Evolutionary conservation across 441 rosid genomes (phyloP), one percentile per base, ranked within the genome.

Genomic region (Hypseocharis bilobata): DNA sequence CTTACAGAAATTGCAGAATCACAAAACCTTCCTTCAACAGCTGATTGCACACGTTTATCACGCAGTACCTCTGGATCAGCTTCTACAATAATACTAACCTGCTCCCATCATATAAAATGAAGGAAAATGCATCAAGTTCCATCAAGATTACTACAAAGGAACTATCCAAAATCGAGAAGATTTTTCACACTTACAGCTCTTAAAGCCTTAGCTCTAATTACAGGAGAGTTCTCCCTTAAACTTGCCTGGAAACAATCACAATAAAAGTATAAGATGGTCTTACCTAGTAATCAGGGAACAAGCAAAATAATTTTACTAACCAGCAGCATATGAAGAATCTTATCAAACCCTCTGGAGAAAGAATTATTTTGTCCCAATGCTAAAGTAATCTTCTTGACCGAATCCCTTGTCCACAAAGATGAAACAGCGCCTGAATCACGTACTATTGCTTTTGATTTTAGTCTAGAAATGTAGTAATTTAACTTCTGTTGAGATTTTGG

Each of bases 1-100:
- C 99, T 91, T 25, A 85, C 99, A 69, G 99, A 94, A 76, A 91
- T 94, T 59, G 99, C 96, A 30, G 99, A 94, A 79, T 94, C 97
- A 71, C 99, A 94, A 78, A 94, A 91, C 83, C 99, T 88, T 81
- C 98, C 99, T 77, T 94, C 96, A 74, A 94, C 96, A 77, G 99
- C 99, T 76, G 83, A 72, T 76, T 91, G 99, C 65, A 94, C 96
- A 63, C 90, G 96, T 65, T 85, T 87, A 77, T 91, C 96, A 58
- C 96, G 76, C 74, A 91, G 75, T 55, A 94, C 99, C 84, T 89
- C 99, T 23, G 99, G 98, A 78, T 94, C 99, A 72, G 85, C 86
- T 84, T 94, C 99, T 64, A 94, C 99, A 74, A 89, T 91, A 65
- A 88, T 86, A 78, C 99, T 91, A 47, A 91, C 98, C 99, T 94